Conservation (phyloP, 2,329 filamentous ascomycete genomes). For the Colletotrichum agaves region DNA sequence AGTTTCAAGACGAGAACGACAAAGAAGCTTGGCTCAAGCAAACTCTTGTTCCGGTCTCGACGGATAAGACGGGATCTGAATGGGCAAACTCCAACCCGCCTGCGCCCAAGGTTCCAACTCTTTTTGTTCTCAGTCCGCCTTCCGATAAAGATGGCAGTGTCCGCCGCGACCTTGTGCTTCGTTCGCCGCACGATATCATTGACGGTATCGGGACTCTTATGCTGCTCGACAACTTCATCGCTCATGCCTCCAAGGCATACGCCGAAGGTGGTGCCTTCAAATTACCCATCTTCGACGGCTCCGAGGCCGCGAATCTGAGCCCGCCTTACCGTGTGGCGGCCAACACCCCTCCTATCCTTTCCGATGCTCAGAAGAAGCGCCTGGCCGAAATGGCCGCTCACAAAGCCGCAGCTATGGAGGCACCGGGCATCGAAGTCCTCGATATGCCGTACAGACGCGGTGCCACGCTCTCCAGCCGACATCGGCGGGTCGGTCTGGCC, state of each 20-base stretch:
- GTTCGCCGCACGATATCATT: conserved; percentile 52
- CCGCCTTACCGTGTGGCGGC: conserved; percentile 44
- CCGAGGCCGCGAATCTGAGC: conserved; percentile 40
- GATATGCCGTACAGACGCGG: conserved; percentile 41
- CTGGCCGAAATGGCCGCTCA: conserved; percentile 31
- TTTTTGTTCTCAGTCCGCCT: conserved; percentile 46
- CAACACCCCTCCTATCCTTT: conserved; percentile 35
- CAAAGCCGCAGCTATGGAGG: conserved; percentile 9
- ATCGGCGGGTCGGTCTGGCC: conserved; percentile 42
- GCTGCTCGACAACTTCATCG: conserved; percentile 46
- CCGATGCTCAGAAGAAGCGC: conserved; percentile 32
- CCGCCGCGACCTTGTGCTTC: conserved; percentile 48
- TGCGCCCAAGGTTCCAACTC: conserved; percentile 44
- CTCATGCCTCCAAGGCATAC: conserved; percentile 41
- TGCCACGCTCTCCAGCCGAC: conserved; percentile 35
- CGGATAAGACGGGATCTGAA: conserved; percentile 42
- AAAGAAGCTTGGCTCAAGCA: conserved; percentile 43
- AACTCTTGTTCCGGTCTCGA: conserved; percentile 44
- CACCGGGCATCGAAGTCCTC: conserved; percentile 19
- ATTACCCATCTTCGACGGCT: conserved; percentile 38
- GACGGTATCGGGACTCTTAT: conserved; percentile 52
- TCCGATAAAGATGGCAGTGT: conserved; percentile 1
- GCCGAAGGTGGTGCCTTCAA: conserved; percentile 23
- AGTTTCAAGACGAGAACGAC: conserved; percentile 21
- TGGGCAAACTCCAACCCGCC: conserved; percentile 51